Evolutionary conservation across 1,284 basidiomycete species (phyloP).

Genomic region (Anthracocystis setariae): DNA sequence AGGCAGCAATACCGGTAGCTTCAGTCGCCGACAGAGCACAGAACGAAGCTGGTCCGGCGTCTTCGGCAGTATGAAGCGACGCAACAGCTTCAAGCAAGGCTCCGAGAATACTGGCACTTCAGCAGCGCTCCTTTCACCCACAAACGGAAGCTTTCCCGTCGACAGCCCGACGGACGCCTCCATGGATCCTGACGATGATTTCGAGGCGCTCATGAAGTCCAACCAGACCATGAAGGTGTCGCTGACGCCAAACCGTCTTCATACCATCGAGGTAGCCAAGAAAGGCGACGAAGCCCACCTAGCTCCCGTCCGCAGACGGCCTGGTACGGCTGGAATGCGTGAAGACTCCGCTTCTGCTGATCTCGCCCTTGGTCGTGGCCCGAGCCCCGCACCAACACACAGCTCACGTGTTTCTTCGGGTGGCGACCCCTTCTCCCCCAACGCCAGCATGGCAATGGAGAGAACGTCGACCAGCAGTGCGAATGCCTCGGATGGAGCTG

Average conservation of each 20-base stretch:
- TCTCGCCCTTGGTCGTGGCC: conserved; percentile 9
- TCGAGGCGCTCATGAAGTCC: conserved; percentile 59
- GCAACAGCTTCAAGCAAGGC: conserved; percentile 55
- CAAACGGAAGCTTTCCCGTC: conserved; percentile 1
- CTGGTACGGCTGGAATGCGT: conserved; percentile 37
- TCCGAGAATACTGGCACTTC: conserved; percentile 29
- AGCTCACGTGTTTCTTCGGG: conserved; percentile 6
- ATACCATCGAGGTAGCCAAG: conserved; percentile 56
- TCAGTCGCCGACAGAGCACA: conserved; percentile 37
- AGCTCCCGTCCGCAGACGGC: conserved; percentile 27
- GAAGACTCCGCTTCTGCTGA: conserved; percentile 17
- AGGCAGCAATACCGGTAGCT: conserved; percentile 11
- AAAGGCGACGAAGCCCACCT: conserved; percentile 32
- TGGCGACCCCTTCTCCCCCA: conserved; percentile 4
- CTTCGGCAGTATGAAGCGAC: conserved; percentile 47
- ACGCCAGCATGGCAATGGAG: conserved; percentile 2
- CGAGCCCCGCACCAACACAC: conserved; percentile 16
- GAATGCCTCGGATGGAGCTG: conserved; percentile 9
- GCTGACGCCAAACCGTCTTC: conserved; percentile 76
- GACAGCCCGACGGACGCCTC: conserved; percentile 12
- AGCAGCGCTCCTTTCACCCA: conserved; percentile 11
- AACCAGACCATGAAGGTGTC: conserved; percentile 75
- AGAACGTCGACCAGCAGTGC: conserved; percentile 12
- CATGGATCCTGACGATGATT: conserved; percentile 52
- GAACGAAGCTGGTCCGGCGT: conserved; percentile 50